These are phyloP conservation scores for Leptographium lundbergii DNA, from an alignment of 2,329 filamentous ascomycete species.

Conservation along the genomic window DNA sequence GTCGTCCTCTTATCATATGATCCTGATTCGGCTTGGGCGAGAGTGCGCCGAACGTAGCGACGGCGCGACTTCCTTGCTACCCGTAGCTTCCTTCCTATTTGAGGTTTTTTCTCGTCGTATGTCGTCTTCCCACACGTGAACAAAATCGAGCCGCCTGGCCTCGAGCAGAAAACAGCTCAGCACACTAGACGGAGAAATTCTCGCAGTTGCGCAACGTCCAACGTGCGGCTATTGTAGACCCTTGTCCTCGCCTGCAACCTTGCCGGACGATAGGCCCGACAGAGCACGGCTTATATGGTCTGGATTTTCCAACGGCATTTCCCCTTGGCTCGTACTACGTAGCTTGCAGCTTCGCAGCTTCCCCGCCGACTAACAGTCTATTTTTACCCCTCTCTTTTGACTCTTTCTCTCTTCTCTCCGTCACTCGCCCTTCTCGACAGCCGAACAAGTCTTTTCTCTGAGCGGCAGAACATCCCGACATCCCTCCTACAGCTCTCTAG, in stretches of 20 bases:
- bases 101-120: background rate
- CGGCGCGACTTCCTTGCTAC: background rate
- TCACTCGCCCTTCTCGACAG: background rate
- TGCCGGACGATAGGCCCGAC: background rate
- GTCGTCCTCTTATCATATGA: background rate
- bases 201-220: constrained; percentile 6
- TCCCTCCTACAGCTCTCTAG: background rate
- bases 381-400: background rate
- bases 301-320: background rate
- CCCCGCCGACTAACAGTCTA: background rate
- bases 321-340: background rate
- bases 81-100: background rate
- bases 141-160: background rate
- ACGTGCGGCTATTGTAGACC: background rate
- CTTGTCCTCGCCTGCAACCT: background rate
- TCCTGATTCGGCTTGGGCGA: background rate
- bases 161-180: background rate
- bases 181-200: constrained; percentile 8
- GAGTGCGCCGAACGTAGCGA: background rate
- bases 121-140: background rate
- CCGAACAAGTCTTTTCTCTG: background rate
- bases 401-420: background rate
- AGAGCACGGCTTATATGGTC: background rate
- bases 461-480: background rate
- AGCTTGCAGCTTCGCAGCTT: background rate